A percentile compares a stretch with the other conserved stretches of the same genome.
Evolutionary conservation across 305 asterid genomes (phyloP).

Genomic region (Salvia sclarea): DNA sequence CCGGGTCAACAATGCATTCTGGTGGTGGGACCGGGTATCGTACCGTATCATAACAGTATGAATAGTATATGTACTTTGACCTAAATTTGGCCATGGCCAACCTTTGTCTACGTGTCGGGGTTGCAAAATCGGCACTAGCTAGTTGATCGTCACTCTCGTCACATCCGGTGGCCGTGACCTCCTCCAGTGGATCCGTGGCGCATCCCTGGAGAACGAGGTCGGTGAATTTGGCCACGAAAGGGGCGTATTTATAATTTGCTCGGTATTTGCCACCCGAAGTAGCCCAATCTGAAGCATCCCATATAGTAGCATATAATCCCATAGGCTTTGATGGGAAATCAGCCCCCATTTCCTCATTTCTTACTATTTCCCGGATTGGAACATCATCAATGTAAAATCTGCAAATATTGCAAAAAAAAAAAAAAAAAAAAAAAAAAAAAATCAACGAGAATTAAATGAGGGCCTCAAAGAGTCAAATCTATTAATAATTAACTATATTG

Average conservation of each 20-base stretch:
- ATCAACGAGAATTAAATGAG: background rate
- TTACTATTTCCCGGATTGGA: slow-evolving; percentile 70
- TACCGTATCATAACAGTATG: slow-evolving; percentile 67
- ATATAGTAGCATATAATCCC: slow-evolving; percentile 85
- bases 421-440: background rate
- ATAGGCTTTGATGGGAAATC: slow-evolving; percentile 94
- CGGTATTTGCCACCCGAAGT: slow-evolving; percentile 85
- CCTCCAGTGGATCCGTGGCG: slow-evolving; percentile 58
- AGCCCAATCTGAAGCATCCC: slow-evolving; percentile 99
- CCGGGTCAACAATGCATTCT: slow-evolving; percentile 70
- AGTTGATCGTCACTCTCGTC: slow-evolving; percentile 38
- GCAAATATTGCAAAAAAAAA: slow-evolving; percentile 2
- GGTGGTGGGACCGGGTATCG: slow-evolving; percentile 70
- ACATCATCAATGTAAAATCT: slow-evolving; percentile 86
- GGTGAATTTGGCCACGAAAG: slow-evolving; percentile 78
- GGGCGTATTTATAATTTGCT: slow-evolving; percentile 82
- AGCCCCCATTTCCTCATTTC: slow-evolving; percentile 71
- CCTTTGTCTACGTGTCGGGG: slow-evolving; percentile 51
- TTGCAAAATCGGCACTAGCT: slow-evolving; percentile 39
- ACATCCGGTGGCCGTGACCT: slow-evolving; percentile 47
- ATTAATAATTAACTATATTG: too few relatives aligned
- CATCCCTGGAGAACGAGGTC: slow-evolving; percentile 85
- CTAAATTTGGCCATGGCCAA: slow-evolving; percentile 66
- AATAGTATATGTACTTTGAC: slow-evolving; percentile 67
- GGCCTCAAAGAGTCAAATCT: background rate